Conservation (phyloP, 2,329 filamentous ascomycete species). For the Geoglossum cookeanum region DNA sequence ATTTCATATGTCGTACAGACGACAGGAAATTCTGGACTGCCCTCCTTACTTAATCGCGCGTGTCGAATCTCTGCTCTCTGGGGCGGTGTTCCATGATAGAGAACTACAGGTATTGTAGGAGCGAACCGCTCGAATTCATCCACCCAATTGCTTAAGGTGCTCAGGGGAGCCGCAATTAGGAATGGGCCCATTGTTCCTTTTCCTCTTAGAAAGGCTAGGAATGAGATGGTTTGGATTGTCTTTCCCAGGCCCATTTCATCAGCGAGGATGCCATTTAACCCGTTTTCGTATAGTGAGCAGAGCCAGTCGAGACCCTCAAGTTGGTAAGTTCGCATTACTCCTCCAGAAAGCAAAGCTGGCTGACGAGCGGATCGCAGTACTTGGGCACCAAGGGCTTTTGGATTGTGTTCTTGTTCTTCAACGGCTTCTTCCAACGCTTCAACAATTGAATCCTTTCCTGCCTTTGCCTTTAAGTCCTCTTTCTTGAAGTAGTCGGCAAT, state of each 20-base stretch:
- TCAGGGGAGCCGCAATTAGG: slow-evolving; percentile 74
- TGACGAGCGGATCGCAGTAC: slow-evolving; percentile 67
- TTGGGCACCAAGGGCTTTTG: slow-evolving; percentile 41
- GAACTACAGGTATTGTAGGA: slow-evolving; percentile 65
- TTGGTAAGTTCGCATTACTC: slow-evolving; percentile 86
- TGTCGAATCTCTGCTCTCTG: slow-evolving; percentile 60
- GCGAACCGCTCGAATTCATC: slow-evolving; percentile 87
- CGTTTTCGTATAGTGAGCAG: slow-evolving; percentile 64
- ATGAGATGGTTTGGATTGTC: slow-evolving; percentile 75
- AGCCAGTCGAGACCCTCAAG: slow-evolving; percentile 92
- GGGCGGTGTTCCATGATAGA: slow-evolving; percentile 74
- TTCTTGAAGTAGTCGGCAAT: slow-evolving; percentile 44
- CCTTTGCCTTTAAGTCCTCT: slow-evolving; percentile 33
- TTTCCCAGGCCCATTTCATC: slow-evolving; percentile 93
- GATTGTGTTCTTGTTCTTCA: slow-evolving; percentile 36
- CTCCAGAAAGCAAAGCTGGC: slow-evolving; percentile 66
- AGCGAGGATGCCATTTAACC: slow-evolving; percentile 75
- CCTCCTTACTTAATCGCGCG: slow-evolving; percentile 50
- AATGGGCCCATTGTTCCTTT: slow-evolving; percentile 79
- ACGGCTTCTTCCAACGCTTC: slow-evolving; percentile 39
- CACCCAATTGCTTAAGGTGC: slow-evolving; percentile 88
- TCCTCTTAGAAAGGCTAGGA: slow-evolving; percentile 74
- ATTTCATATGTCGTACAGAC: slow-evolving; percentile 95
- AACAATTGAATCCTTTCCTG: slow-evolving; percentile 32
- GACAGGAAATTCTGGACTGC: slow-evolving; percentile 60